Evolutionary conservation across 202 grass and related monocot genomes (phyloP).

Genomic region (Zoysia matrella): DNA sequence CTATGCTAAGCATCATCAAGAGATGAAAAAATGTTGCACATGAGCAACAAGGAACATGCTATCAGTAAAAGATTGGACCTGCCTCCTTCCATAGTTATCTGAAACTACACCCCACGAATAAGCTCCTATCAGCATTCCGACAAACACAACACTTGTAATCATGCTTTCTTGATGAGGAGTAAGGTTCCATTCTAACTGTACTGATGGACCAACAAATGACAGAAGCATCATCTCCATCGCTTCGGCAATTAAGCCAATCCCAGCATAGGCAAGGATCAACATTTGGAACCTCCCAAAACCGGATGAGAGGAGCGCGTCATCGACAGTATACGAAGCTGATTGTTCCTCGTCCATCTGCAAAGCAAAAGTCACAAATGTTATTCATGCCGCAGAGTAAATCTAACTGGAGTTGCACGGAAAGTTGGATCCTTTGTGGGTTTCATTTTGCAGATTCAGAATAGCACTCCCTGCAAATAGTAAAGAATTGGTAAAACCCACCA

Average conservation of each 20-base stretch:
- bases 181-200: slow-evolving; percentile 88
- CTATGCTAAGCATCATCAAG: not conserved
- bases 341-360: slow-evolving; percentile 77
- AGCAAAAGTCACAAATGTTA: slow-evolving; percentile 23
- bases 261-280: slow-evolving; percentile 79
- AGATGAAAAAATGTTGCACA: slow-evolving; percentile 10
- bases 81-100: slow-evolving; percentile 94
- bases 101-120: slow-evolving; percentile 92
- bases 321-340: slow-evolving; percentile 75
- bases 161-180: slow-evolving; percentile 88
- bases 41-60: slow-evolving; percentile 13
- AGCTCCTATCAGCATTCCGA: slow-evolving; percentile 90
- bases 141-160: slow-evolving; percentile 94
- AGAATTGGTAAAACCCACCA: not conserved
- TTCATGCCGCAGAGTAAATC: slow-evolving; percentile 9
- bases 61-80: slow-evolving; percentile 70
- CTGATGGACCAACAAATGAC: slow-evolving; percentile 89
- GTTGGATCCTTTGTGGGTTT: not conserved
- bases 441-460: too few relatives aligned
- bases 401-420: too few relatives aligned
- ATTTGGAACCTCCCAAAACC: slow-evolving; percentile 90
- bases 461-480: not conserved
- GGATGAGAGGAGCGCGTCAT: slow-evolving; percentile 71
- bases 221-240: slow-evolving; percentile 99
- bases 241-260: slow-evolving; percentile 84